These are phyloP conservation scores for Trametes cinnabarina DNA, from an alignment of 768 basidiomycete genomes.

Conservation along the genomic window DNA sequence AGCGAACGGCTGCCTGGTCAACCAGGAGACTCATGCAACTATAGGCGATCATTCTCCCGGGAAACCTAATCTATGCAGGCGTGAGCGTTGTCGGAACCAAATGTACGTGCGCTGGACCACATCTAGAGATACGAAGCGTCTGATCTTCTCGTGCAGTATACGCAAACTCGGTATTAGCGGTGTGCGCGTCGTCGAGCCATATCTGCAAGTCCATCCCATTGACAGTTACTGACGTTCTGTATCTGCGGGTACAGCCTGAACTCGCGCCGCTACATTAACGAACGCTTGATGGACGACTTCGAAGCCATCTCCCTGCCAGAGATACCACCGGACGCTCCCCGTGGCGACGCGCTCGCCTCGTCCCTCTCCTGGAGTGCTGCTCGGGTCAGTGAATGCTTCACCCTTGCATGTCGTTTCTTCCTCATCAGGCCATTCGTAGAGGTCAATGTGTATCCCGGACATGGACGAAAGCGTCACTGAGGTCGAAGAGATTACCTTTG, in stretches of 20 bases:
- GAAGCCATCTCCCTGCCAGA: background rate
- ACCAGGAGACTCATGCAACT: background rate
- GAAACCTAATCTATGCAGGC: background rate
- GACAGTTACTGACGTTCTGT: too few relatives aligned
- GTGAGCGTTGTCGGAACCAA: conserved; percentile 1
- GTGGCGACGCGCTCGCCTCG: background rate
- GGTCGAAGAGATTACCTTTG: too few relatives aligned
- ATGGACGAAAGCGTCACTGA: too few relatives aligned
- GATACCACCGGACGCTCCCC: background rate
- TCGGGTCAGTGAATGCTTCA: background rate
- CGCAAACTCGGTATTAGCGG: background rate
- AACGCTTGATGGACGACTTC: conserved; percentile 2
- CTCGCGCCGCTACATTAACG: background rate
- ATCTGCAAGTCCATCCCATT: too few relatives aligned
- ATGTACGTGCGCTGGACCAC: background rate
- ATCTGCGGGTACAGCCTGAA: background rate
- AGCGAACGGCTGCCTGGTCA: background rate
- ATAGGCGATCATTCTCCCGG: background rate
- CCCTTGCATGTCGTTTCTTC: too few relatives aligned
- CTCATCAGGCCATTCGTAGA: too few relatives aligned
- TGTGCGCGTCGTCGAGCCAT: too few relatives aligned
- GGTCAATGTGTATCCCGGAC: too few relatives aligned
- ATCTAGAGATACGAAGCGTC: too few relatives aligned
- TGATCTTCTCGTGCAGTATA: background rate
- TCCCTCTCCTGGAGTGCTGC: background rate